Base-by-base conservation (phyloP, 2,329 filamentous ascomycete genomes). In the Aaosphaeria arxii region DNA sequence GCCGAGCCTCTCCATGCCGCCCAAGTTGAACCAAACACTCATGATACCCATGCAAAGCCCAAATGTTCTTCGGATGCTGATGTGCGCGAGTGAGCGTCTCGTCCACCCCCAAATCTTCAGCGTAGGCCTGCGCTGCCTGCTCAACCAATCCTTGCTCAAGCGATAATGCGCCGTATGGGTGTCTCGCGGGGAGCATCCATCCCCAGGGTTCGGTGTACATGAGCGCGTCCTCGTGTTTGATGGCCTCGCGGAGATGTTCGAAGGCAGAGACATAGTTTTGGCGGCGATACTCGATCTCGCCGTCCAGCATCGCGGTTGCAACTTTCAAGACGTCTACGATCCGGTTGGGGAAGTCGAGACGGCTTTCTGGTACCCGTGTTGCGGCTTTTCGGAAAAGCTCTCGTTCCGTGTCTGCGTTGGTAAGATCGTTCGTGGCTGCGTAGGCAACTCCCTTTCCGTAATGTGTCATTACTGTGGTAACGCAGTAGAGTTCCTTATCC, bases 181-280 rank as follows among this genome's bases (percentile, higher is more conserved):
- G 86, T 4, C 84, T 74, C 0, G 81, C 78, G 0, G 85, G 85
- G 58, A 87, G 84, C 84, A 88, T 87, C 85, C 85, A 88, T 0
- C 82, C 84, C 85, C 85, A 88, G 0, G 86, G 86, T 61, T 89
- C 86, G 48, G 84, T 82, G 49, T 86, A 88, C 0, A 81, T 81
- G 30, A 88, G 71, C 0, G 61, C 64, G 56, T 86, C 83, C 48
- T 86, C 83, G 2, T 79, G 72, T 0, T 64, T 54, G 30, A 86
- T 79, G 0, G 83, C 77, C 7, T 70, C 68, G 0, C 76, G 74
- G 3, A 89, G 69, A 44, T 78, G 72, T 1, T 65, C 56, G 55
- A 86, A 87, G 0, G 84, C 85, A 0, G 59, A 38, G 0, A 80
- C 75, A 40, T 77, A 74, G 40, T 84, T 76, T 0, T 75, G 76